Base-by-base conservation (phyloP, 441 rosid species). In the Gossypium davidsonii region DNA sequence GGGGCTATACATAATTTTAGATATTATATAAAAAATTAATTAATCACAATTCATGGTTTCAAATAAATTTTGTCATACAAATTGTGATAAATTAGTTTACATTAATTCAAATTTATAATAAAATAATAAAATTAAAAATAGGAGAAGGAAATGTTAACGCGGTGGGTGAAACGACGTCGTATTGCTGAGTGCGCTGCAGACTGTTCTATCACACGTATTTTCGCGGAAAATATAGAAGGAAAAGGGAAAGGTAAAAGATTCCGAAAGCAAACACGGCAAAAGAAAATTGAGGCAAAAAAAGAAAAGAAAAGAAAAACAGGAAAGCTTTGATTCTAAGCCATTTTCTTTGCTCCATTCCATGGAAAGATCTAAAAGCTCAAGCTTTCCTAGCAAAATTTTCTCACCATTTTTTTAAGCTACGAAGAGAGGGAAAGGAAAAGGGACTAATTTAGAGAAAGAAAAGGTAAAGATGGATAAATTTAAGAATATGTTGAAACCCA, bases 401-500 rank as follows among this genome's bases (percentile, higher is more conserved):
- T 18, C 59, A 8, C 26, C 25, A 28, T 53, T 17, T 31, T 21
- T 63, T 23, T 34, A 46, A 26, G 9, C 18, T 67, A 2, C 44
- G 26, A 9, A 26, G 12, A 23, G 57, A 7, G 21, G 18, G 18
- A 51, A 14, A 51, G 21, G 6, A 1, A 37, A 34, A 59, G 3
- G n/a, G 1, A 59, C 1, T 34, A 70, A 4, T 23, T 23, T 53
- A 62, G 58, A 15, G 59, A 66, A n/a, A 59, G 9, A 55, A 17
- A 48, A 18, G 25, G 28, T 3, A n/a, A 48, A 66, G 34, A 80
- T 78, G 84, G 78, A 81, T 46, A 81, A 78, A 73, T 39, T 78
- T 56, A 78, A 78, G 74, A 68, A 66, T 52, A 74, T 81, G 56
- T 65, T 81, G 52, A 83, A 80, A 74, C 86, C 86, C 11, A 80